Conservation (phyloP, 1,284 basidiomycete species). For the Austroboletus niveus region DNA sequence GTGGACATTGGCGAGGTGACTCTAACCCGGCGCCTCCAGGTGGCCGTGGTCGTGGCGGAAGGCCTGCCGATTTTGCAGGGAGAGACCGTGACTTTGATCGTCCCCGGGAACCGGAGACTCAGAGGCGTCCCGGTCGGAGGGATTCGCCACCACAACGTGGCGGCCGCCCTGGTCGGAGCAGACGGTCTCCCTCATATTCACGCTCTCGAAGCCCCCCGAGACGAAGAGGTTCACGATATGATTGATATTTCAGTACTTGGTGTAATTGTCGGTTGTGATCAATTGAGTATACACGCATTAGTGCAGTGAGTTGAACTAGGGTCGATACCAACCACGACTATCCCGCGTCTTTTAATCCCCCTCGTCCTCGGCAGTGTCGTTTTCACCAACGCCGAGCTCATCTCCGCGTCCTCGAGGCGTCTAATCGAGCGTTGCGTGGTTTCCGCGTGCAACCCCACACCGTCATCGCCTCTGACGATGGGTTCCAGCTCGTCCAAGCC, state of each 20-base stretch:
- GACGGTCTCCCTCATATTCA: constrained; percentile 37
- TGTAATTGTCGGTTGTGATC: constrained; percentile 4
- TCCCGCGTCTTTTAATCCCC: background rate
- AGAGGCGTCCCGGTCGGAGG: constrained; percentile 39
- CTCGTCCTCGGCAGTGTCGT: too few relatives aligned
- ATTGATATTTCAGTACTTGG: constrained; percentile 19
- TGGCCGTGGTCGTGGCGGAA: constrained; percentile 42
- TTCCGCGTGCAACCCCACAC: background rate
- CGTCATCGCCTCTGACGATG: constrained; percentile 12
- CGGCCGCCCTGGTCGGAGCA: constrained; percentile 37
- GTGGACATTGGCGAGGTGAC: constrained; percentile 68
- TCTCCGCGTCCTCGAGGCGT: constrained; percentile 10
- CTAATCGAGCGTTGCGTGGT: constrained; percentile 11
- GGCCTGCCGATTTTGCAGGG: constrained; percentile 38
- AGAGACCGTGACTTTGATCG: constrained; percentile 36
- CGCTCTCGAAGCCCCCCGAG: constrained; percentile 35
- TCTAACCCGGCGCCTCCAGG: constrained; percentile 46
- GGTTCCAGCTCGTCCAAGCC: constrained; percentile 23
- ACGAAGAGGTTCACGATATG: constrained; percentile 31
- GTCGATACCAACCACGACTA: background rate
- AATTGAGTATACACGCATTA: too few relatives aligned
- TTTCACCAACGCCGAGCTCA: background rate
- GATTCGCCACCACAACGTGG: constrained; percentile 44
- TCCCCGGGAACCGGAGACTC: constrained; percentile 28
- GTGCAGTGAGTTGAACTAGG: too few relatives aligned